Conservation (phyloP, 2,329 filamentous ascomycete genomes). For the Tympanopsis confertula region DNA sequence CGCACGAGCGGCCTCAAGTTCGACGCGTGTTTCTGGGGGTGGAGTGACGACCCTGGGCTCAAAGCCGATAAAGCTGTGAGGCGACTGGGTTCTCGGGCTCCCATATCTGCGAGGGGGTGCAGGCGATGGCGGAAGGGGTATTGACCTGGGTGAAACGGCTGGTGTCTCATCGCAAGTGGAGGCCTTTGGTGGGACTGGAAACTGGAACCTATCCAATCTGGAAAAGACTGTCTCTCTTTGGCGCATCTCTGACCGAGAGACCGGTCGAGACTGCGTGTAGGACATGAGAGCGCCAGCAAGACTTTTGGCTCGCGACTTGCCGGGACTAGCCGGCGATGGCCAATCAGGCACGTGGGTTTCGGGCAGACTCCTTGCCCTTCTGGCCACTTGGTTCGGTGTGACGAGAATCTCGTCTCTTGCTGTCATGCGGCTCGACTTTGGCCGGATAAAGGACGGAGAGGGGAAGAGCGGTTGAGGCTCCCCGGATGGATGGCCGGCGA, state of each 20-base stretch:
- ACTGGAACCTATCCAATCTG: conserved; percentile 22
- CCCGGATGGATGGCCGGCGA: too few species aligned
- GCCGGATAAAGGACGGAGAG: conserved; percentile 41
- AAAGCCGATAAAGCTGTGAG: too few species aligned
- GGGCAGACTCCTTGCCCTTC: background rate
- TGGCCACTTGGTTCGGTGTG: background rate
- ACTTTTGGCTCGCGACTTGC: background rate
- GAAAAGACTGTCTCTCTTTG: conserved; percentile 11
- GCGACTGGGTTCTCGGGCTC: too few species aligned
- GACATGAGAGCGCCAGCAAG: background rate
- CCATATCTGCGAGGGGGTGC: conserved; percentile 12
- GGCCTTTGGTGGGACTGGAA: conserved; percentile 19
- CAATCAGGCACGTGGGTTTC: background rate
- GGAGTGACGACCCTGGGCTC: too few species aligned
- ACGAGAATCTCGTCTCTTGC: conserved; percentile 35
- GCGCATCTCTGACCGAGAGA: conserved; percentile 3
- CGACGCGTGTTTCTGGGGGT: too few species aligned
- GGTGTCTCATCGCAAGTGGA: conserved; percentile 12
- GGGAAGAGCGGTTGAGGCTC: conserved; percentile 30
- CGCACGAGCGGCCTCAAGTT: too few species aligned
- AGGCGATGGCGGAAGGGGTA: conserved; percentile 9
- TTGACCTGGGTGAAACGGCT: conserved; percentile 2
- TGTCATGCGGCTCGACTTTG: conserved; percentile 40
- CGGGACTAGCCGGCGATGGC: background rate
- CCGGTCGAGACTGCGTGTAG: background rate